phyloP scores from a whole-genome alignment of 1,284 basidiomycete genomes.

The Somion occarium region DNA sequence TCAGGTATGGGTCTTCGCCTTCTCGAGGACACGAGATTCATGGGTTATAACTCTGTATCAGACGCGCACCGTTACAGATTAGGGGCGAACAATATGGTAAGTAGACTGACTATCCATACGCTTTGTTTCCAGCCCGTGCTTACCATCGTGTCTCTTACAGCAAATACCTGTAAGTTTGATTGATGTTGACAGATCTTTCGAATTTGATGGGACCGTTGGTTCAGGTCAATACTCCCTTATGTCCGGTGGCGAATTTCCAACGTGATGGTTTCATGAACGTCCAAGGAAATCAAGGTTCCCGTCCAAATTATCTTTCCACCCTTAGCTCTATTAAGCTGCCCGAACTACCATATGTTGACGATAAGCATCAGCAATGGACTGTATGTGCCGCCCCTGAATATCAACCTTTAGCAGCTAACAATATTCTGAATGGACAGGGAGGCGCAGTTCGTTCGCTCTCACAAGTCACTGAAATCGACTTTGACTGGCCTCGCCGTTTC shows the following conservation, averaged over 20 bases:
- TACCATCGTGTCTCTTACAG: slow-evolving; percentile 7
- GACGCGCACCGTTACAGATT: slow-evolving; percentile 36
- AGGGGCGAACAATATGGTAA: slow-evolving; percentile 32
- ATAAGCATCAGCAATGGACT: slow-evolving; percentile 30
- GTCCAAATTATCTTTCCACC: slow-evolving; percentile 27
- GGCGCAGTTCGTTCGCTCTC: slow-evolving; percentile 28
- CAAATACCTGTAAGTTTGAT: slow-evolving; percentile 22
- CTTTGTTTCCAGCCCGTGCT: neutral
- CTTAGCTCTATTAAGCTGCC: slow-evolving; percentile 23
- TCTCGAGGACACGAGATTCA: neutral
- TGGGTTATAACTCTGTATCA: slow-evolving; percentile 1
- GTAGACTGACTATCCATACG: neutral
- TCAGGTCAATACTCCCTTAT: slow-evolving; percentile 19
- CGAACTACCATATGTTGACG: slow-evolving; percentile 33
- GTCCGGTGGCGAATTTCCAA: slow-evolving; percentile 34
- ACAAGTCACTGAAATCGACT: slow-evolving; percentile 35
- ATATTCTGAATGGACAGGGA: slow-evolving; percentile 17
- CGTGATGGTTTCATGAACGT: slow-evolving; percentile 27
- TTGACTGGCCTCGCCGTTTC: slow-evolving; percentile 39
- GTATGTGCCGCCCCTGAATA: slow-evolving; percentile 16
- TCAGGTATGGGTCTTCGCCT: slow-evolving; percentile 1
- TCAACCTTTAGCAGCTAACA: neutral
- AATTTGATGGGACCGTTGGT: neutral
- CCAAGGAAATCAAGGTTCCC: slow-evolving; percentile 26
- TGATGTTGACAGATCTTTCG: neutral